Base-by-base conservation (phyloP, 2,329 filamentous ascomycete genomes). In the Lecanicillium sp. region DNA sequence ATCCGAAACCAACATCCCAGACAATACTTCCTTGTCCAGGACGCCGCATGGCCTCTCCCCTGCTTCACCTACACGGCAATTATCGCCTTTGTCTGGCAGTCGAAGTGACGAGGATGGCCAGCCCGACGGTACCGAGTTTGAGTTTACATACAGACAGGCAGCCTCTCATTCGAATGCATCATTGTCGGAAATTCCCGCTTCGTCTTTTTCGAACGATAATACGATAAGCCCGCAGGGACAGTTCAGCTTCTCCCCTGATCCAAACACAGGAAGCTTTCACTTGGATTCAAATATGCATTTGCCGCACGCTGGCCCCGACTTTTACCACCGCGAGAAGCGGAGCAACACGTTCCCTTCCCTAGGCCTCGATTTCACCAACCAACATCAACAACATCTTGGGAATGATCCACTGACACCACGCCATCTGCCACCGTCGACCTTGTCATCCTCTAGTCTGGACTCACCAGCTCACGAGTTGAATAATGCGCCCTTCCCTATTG, bases 281-380 rank as follows among this genome's bases (percentile, higher is more conserved):
- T 47, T 60, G 30, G 68, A 71, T 29, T 58, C 60, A 20, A 53
- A 51, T 35, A 48, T 59, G 20, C 55, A 60, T 27, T 49, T 64
- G 8, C 57, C 58, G 4, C 53, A 53, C 5, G 63, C 55, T 22
- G 54, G 52, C 41, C 63, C 67, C 38, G 77, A 76, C 50, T 78
- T 81, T 47, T 81, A 83, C 50, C 74, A 86, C 40, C 85, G 85
- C n/a, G 57, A 56, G 39, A 62, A 62, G 42, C 74, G 87, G 52
- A 92, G 85, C 57, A 87, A 94, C 58, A 94, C 87, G 0, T 88
- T 94, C 46, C 86, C 88, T 1, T 78, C 81, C 32, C 65, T 86
- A 30, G 78, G 78, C 40, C 67, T 83, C 32, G 80, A 75, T 41
- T 75, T 69, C 42, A 59, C 71, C 47, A 70, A 68, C 48, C 69